These are phyloP conservation scores for Lagerstroemia speciosa DNA, from an alignment of 345 rosid species.

Conservation along the genomic window DNA sequence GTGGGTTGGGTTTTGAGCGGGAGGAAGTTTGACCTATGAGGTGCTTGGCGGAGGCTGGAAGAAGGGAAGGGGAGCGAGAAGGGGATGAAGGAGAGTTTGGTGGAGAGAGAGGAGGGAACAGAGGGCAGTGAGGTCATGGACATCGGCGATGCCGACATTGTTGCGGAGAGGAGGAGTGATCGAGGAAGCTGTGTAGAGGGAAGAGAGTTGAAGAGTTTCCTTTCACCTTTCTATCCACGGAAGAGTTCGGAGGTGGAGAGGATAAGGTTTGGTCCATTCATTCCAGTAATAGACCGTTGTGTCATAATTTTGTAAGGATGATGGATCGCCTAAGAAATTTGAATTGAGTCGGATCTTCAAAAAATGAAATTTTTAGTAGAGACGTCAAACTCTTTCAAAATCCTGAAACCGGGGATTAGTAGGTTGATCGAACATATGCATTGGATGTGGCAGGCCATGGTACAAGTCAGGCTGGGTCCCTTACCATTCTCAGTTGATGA, in stretches of 20 bases:
- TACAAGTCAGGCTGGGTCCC: too few relatives aligned
- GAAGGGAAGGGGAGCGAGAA: conserved; percentile 10
- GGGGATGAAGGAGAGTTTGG: conserved; percentile 13
- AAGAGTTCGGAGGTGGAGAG: not conserved
- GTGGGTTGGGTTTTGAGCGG: conserved; percentile 21
- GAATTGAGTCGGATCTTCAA: too few relatives aligned
- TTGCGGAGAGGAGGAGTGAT: not conserved
- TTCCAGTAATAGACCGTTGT: not conserved
- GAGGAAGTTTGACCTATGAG: conserved; percentile 31
- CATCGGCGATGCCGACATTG: conserved; percentile 29
- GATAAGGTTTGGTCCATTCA: not conserved
- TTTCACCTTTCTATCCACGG: too few relatives aligned
- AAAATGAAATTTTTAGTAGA: too few relatives aligned
- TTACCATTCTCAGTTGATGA: too few relatives aligned
- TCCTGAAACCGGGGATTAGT: too few relatives aligned
- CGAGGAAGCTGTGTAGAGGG: not conserved
- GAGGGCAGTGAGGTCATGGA: conserved; percentile 19
- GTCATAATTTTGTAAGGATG: too few relatives aligned
- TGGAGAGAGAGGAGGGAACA: conserved; percentile 18
- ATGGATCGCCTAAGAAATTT: too few relatives aligned
- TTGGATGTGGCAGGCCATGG: too few relatives aligned
- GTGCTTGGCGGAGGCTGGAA: conserved; percentile 20
- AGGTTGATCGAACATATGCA: too few relatives aligned
- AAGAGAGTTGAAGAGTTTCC: conserved; percentile 3
- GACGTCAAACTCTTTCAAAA: too few relatives aligned